A percentile compares a stretch with the other conserved stretches of the same genome.
These are phyloP conservation scores for Madurella fahalii DNA, from an alignment of 2,329 filamentous ascomycete genomes.

Conservation along the genomic window DNA sequence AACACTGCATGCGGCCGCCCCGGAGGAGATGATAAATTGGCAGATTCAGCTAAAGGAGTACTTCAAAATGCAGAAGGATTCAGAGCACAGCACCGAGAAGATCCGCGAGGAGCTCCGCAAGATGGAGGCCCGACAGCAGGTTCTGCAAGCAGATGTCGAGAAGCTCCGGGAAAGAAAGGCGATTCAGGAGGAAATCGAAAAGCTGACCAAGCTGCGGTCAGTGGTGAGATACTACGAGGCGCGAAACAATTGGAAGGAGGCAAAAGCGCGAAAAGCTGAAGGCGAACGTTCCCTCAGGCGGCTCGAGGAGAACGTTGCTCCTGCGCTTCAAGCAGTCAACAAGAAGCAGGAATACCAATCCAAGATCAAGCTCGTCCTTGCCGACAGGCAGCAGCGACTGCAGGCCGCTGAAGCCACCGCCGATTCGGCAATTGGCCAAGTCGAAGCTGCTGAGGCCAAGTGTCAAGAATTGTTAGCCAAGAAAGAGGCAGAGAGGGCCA, in stretches of 20 bases:
- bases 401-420: conserved; percentile 50
- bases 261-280: conserved; percentile 52
- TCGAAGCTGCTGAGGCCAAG: conserved; percentile 36
- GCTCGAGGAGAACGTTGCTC: conserved; percentile 58
- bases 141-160: conserved; percentile 77
- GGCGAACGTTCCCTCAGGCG: conserved; percentile 52
- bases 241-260: conserved; percentile 33
- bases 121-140: conserved; percentile 68
- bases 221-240: conserved; percentile 24
- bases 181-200: conserved; percentile 42
- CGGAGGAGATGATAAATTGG: conserved; percentile 72
- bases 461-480: conserved; percentile 48
- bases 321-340: conserved; percentile 65
- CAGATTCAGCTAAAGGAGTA: conserved; percentile 70
- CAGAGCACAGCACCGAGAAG: conserved; percentile 54
- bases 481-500: conserved; percentile 49
- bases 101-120: conserved; percentile 61
- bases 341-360: conserved; percentile 64
- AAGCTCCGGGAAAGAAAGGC: conserved; percentile 68
- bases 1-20: conserved; percentile 84
- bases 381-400: conserved; percentile 51
- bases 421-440: conserved; percentile 40
- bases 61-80: conserved; percentile 63
- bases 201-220: conserved; percentile 38
- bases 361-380: conserved; percentile 53